Base-by-base conservation (phyloP, 2,329 filamentous ascomycete genomes). In the Colletotrichum sp. region DNA sequence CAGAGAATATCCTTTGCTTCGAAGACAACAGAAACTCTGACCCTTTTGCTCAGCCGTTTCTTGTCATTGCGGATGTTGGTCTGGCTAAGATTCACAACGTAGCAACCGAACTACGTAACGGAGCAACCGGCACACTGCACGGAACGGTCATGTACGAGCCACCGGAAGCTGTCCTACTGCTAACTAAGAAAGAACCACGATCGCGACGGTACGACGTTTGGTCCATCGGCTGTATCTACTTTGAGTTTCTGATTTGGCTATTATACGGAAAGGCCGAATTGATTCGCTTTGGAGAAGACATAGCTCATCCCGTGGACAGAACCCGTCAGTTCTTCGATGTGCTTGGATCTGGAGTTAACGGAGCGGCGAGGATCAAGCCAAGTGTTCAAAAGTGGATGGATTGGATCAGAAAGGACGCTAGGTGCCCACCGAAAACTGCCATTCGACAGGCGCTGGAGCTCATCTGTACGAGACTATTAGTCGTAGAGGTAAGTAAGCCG, bases 241-340 rank as follows among this genome's bases (percentile, higher is more conserved):
- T 84, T 2, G 82, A 83, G 58, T 80, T 80, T 2, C 24, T 80
- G 3, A 78, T 82, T 9, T 84, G 82, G 82, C 48, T 83, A 0
- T 68, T 83, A 0, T 79, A 79, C 2, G 81, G 81, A 28, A 38
- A 38, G 1, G 4, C 36, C 36, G 36, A 18, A 1, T 4, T 38
- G 36, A 2, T 38, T 38, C 36, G 36, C 1, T 38, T 38, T 18
- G 36, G 36, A 0, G 36, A 38, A 0, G 36, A 38, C 36, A 38
- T 38, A 38, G 2, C 13, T n/a, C 38, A 34, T 34, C 32, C 32
- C 32, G 32, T 34, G 32, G 4, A 43, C 38, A 0, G 38, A 10
- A 43, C 16, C 16, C 38, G 38, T 38, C 36, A 70, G 32, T 34
- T 34, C 1, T 34, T 34, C 1, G 32, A 34, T 7, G 32, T 34